Evolutionary conservation across 148 eudicot genomes (phyloP), one percentile per base, ranked within the genome.

Genomic region (Rhododendron henanense): DNA sequence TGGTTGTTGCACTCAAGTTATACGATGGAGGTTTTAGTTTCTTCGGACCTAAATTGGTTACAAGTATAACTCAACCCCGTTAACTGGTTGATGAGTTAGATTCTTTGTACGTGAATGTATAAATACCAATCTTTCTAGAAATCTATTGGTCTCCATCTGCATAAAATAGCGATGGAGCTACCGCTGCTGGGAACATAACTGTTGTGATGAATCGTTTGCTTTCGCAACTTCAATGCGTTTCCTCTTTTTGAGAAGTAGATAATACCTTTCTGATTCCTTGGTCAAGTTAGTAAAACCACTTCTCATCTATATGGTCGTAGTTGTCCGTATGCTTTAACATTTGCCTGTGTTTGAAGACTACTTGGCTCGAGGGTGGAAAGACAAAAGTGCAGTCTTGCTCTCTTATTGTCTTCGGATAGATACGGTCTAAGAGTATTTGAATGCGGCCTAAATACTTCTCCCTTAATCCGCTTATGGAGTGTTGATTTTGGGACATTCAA

Each of bases 1-100:
- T 35, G 28, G 45, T 35, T 6, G 6, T 16, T 37, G 10, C 45
- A 1, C 18, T 41, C 44, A 21, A 19, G 80, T 21, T 14, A 15
- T 50, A n/a, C 5, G 41, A 31, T 16, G 63, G 44, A 80, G 83
- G 65, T 51, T 53, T 80, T 50, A n/a, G 10, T 48, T 23, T 41
- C 3, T 13, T n/a, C 6, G 18, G 23, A 2, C 18, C n/a, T n/a
- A 31, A 50, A 28, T 80, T 50, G 63, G 83, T 79, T 31, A 16
- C 19, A 33, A 51, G 37, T 6, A 41, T 0, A 41, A 41, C 41
- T 45, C 23, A 31, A 80, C 10, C 39, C 6, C 10, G 33, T 80
- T 80, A 23, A 80, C 59, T 51, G 82, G 53, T 79, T 79, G 63
- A 51, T 50, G 55, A 37, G 15, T 80, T 51, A 45, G 81, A 57